Conservation (phyloP, 2,329 filamentous ascomycete species). For the Periglandula ipomoeae region DNA sequence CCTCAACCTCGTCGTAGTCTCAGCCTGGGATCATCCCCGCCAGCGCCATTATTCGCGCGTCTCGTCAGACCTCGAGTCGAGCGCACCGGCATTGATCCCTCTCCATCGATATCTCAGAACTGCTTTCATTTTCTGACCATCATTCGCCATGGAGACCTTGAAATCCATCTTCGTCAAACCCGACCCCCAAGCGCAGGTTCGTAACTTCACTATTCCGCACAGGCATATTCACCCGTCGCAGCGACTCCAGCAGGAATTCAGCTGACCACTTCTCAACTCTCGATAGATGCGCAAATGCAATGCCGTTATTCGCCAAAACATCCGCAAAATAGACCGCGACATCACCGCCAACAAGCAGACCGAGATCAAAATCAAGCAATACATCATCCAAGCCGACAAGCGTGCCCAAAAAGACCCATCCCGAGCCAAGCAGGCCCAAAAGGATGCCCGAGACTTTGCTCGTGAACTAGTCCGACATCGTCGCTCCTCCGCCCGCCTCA, state of each 20-base stretch:
- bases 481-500: conserved; percentile 62
- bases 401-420: conserved; percentile 73
- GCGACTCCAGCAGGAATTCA: conserved; percentile 3
- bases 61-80: no score
- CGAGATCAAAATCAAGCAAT: conserved; percentile 74
- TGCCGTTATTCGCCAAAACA: conserved; percentile 76
- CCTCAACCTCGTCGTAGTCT: not conserved
- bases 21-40: not conserved
- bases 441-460: conserved; percentile 82
- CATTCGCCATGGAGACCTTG: conserved; percentile 68
- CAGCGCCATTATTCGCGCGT: conserved; percentile 10
- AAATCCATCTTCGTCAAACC: conserved; percentile 83
- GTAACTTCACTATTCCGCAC: conserved; percentile 30
- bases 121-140: not conserved
- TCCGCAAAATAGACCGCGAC: conserved; percentile 90
- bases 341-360: conserved; percentile 69
- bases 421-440: conserved; percentile 67
- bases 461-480: conserved; percentile 77
- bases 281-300: conserved; percentile 90
- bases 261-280: not conserved
- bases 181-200: conserved; percentile 78
- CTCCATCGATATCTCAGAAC: not conserved
- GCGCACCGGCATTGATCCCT: not conserved
- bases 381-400: conserved; percentile 74
- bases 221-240: not conserved